phyloP scores from a whole-genome alignment of 805 yeast species.

The Starmerella scarabaei region DNA sequence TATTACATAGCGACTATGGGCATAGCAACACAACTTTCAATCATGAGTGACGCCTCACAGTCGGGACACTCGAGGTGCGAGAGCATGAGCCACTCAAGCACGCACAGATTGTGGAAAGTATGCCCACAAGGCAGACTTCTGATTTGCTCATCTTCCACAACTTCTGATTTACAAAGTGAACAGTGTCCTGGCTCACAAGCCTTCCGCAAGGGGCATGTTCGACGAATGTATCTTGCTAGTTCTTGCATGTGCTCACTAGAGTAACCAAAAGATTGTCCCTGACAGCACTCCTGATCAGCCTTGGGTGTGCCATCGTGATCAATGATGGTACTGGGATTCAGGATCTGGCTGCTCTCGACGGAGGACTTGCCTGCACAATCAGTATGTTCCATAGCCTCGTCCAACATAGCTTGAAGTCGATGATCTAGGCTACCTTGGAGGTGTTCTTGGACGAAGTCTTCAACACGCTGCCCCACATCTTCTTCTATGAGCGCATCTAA shows the following conservation, averaged over 20 bases:
- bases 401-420: too few species aligned
- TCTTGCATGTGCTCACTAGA: not conserved
- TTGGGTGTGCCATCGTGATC: not conserved
- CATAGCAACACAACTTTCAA: too few species aligned
- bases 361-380: not conserved
- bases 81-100: conserved; percentile 68
- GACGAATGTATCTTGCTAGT: conserved; percentile 1
- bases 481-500: too few species aligned
- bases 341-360: not conserved
- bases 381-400: too few species aligned
- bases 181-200: conserved; percentile 7
- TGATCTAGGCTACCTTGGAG: too few species aligned
- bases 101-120: conserved; percentile 65
- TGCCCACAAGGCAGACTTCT: conserved; percentile 73
- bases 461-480: too few species aligned
- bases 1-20: too few species aligned
- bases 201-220: conserved; percentile 1
- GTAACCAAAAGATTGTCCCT: too few species aligned
- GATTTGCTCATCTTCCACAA: conserved; percentile 35
- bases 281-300: too few species aligned
- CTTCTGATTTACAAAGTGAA: conserved; percentile 7
- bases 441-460: too few species aligned
- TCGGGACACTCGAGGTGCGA: conserved; percentile 73
- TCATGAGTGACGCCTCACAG: too few species aligned
- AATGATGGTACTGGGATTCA: not conserved